Conservation (phyloP, 2,329 filamentous ascomycete species). For the Arthrobotrys pseudoclavata region DNA sequence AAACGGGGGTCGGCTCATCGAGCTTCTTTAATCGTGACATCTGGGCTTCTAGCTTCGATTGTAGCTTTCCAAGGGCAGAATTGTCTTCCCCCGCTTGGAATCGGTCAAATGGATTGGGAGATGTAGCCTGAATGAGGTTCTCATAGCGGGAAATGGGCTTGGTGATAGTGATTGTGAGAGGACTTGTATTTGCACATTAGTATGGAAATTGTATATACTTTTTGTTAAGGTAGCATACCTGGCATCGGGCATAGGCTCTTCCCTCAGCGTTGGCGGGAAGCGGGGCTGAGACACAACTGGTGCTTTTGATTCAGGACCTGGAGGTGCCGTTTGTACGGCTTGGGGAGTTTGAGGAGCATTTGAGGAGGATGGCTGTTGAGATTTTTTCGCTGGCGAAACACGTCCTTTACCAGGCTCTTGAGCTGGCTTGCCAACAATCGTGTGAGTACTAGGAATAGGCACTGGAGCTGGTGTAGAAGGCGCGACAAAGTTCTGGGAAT, state of each 20-base stretch:
- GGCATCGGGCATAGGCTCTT: slow-evolving; percentile 37
- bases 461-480: not conserved
- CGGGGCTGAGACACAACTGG: slow-evolving; percentile 30
- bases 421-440: slow-evolving; percentile 12
- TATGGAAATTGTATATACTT: not conserved
- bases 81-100: slow-evolving; percentile 2
- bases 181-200: slow-evolving; percentile 11
- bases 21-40: slow-evolving; percentile 30
- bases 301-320: not conserved
- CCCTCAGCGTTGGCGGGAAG: slow-evolving; percentile 10
- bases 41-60: slow-evolving; percentile 40
- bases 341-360: slow-evolving; percentile 1
- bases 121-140: not conserved
- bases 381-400: slow-evolving; percentile 30
- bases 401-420: slow-evolving; percentile 21
- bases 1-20: slow-evolving; percentile 4
- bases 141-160: slow-evolving; percentile 9
- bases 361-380: not conserved
- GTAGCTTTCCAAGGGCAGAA: slow-evolving; percentile 17
- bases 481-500: slow-evolving; percentile 33
- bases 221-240: slow-evolving; percentile 13
- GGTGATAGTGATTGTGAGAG: slow-evolving; percentile 2
- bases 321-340: not conserved
- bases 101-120: not conserved
- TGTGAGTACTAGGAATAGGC: not conserved